Conservation (phyloP, 2,329 filamentous ascomycete genomes). For the Cladophialophora immunda region DNA sequence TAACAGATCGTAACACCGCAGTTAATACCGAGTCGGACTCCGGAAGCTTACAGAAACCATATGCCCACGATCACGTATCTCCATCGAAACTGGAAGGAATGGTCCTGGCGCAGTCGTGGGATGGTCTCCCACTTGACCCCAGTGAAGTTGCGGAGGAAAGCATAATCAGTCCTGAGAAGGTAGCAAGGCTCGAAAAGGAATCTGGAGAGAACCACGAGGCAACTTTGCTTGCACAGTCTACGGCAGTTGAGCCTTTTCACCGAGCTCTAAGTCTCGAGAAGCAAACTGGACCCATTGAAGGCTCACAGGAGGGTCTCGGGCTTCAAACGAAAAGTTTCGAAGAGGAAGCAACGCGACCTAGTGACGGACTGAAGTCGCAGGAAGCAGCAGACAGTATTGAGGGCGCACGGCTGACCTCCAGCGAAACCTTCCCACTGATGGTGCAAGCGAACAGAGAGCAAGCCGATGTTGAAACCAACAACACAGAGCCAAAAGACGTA, state of each 20-base stretch:
- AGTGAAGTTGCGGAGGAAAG: neutral
- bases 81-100: neutral
- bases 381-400: conserved; percentile 29
- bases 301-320: neutral
- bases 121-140: neutral
- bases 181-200: neutral
- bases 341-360: neutral
- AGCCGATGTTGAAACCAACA: neutral
- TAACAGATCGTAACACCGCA: neutral
- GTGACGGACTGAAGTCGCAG: conserved; percentile 23
- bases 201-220: neutral
- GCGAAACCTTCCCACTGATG: conserved; percentile 4
- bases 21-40: neutral
- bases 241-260: neutral
- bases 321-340: neutral
- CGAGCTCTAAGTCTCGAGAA: neutral
- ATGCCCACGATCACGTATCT: neutral
- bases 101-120: neutral
- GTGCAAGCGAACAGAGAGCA: neutral
- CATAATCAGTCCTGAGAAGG: neutral
- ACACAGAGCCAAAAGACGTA: neutral
- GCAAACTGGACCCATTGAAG: neutral
- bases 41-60: neutral
- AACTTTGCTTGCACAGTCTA: neutral
- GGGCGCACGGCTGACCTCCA: neutral